Base-by-base conservation (phyloP, 108 stramenopile genomes). In the Skeletonema costatum region DNA sequence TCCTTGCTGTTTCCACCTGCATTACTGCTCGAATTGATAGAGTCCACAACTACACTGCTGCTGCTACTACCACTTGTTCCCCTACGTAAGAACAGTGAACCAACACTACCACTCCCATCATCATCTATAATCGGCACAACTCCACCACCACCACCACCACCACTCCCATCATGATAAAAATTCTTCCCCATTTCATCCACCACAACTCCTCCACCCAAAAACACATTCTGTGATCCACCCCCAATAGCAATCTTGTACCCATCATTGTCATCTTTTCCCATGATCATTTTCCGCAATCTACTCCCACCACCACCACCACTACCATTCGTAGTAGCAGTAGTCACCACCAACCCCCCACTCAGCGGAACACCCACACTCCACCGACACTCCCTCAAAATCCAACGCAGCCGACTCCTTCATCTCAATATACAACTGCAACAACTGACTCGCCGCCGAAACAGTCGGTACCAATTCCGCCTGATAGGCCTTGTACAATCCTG, bases 391-490 rank as follows among this genome's bases (percentile, higher is more conserved):
- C 82, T 32, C 31, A 76, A 39, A 1, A 83, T 29, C 30, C 30
- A 77, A 67, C 3, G 79, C 83, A 9, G 71, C 48, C 17, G 56
- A 48, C 58, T 84, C 83, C 53, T 81, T 80, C 81, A 74, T 71
- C 46, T 86, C 70, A 16, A 69, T 32, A 33, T 75, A 70, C 66
- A 74, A 21, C 19, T 76, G 60, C 31, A 96, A 53, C 12, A 93
- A 53, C 21, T 80, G 80, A 51, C 88, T 80, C 13, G 86, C 86
- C 32, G 91, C 71, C 35, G 68, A 83, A 4, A 87, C 81, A 3
- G 92, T 92, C 19, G 89, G 88, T 8, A 89, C 87, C 60, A 96
- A 58, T 71, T 92, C 87, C 60, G 86, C 92, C 71, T 93, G 89
- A 48, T 87, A 78, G 58, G 90, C 60, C 10, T 86, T 83, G 72